Conservation (phyloP, 768 basidiomycete genomes). For the Tephrocybe sp. region DNA sequence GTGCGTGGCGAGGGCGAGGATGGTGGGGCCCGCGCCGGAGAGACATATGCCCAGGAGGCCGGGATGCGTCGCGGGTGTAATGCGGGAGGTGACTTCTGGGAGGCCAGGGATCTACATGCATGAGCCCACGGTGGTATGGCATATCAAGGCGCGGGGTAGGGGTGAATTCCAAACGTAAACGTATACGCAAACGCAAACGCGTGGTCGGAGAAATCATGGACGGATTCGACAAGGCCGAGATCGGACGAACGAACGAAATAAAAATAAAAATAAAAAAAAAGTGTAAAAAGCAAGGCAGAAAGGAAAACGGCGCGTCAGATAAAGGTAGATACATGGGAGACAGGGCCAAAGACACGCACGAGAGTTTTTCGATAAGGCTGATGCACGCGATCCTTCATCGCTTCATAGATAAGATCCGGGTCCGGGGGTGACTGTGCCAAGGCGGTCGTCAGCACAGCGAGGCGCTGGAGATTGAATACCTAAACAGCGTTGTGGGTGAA, state of each 20-base stretch:
- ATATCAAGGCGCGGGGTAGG: no score
- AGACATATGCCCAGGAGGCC: constrained; percentile 97
- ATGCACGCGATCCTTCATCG: constrained; percentile 98
- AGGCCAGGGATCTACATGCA: constrained; percentile 98
- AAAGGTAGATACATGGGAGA: not conserved
- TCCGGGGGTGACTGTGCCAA: constrained; percentile 89
- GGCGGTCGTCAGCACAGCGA: constrained; percentile 95
- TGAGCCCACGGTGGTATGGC: no score
- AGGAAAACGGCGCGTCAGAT: no score
- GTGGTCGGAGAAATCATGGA: not conserved
- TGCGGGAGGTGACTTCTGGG: constrained; percentile 83
- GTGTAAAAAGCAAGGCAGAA: no score
- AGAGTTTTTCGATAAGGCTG: constrained; percentile 92
- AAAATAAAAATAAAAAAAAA: no score
- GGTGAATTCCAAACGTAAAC: no score
- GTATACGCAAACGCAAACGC: no score
- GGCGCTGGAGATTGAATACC: constrained; percentile 97
- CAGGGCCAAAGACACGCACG: constrained; percentile 40
- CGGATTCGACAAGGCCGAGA: no score
- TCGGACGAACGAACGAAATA: no score
- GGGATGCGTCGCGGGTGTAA: constrained; percentile 87
- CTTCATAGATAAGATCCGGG: constrained; percentile 95
- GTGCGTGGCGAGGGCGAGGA: constrained; percentile 87
- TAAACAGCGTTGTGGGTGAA: constrained; percentile 28
- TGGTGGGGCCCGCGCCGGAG: constrained; percentile 97